Evolutionary conservation across 495 filamentous ascomycete genomes (phyloP).

Genomic region (Thozetella sp.): DNA sequence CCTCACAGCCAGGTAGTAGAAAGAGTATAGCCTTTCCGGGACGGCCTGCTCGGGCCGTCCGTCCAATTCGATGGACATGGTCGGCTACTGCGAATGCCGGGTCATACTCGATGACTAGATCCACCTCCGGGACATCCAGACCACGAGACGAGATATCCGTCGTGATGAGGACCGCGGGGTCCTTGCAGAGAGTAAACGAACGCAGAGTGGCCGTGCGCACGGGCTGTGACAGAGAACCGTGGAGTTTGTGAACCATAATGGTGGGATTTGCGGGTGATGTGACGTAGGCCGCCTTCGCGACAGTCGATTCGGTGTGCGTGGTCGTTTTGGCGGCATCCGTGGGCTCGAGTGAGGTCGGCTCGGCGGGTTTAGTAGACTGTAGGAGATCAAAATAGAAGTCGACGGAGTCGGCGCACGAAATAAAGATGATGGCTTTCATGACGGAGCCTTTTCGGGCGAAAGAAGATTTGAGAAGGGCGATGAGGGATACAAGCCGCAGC

Average conservation of each 20-base stretch:
- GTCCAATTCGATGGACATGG: constrained; percentile 91
- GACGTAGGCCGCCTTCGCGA: constrained; percentile 43
- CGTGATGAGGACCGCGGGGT: constrained; percentile 81
- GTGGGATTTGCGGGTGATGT: constrained; percentile 48
- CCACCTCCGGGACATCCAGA: constrained; percentile 90
- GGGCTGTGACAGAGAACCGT: constrained; percentile 89
- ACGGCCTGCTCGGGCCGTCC: constrained; percentile 90
- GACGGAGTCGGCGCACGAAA: constrained; percentile 94
- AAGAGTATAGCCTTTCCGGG: constrained; percentile 88
- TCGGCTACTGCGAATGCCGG: constrained; percentile 89
- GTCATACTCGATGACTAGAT: constrained; percentile 93
- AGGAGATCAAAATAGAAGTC: constrained; percentile 96
- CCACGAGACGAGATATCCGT: constrained; percentile 95
- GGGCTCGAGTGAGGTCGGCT: constrained; percentile 26
- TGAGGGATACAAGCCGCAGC: constrained; percentile 82
- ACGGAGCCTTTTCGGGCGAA: constrained; percentile 85
- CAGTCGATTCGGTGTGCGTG: constrained; percentile 36
- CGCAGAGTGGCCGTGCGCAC: constrained; percentile 82
- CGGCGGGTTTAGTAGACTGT: constrained; percentile 40
- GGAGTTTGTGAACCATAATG: constrained; percentile 80
- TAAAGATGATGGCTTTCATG: constrained; percentile 95
- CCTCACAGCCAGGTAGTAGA: constrained; percentile 86
- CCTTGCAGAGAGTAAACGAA: constrained; percentile 66
- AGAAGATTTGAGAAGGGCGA: constrained; percentile 78
- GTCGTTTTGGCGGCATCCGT: constrained; percentile 20